phyloP scores from a whole-genome alignment of 2,329 filamentous ascomycete genomes.

The Penicillium sp. region DNA sequence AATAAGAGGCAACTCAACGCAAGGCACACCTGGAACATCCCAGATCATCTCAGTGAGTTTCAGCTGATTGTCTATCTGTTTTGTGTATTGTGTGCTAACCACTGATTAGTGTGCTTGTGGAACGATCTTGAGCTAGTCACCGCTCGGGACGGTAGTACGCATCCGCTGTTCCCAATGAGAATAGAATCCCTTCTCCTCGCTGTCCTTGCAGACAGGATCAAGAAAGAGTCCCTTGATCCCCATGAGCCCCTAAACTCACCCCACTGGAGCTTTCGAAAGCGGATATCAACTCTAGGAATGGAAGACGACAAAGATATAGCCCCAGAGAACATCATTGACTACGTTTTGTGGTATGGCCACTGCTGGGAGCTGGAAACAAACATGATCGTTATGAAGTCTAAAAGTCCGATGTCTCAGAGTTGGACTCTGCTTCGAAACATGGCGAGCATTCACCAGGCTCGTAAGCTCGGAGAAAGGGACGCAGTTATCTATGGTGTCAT shows the following conservation, averaged over 20 bases:
- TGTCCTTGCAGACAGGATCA: not conserved
- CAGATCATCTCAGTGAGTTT: not conserved
- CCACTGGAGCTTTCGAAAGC: not conserved
- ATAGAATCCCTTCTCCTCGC: constrained; percentile 1
- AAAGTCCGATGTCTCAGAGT: not conserved
- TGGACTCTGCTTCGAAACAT: not conserved
- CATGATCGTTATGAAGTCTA: not conserved
- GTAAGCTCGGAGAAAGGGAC: not conserved
- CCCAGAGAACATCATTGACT: not conserved
- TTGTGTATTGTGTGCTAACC: not conserved
- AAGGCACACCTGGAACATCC: not conserved
- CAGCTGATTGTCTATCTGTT: not conserved
- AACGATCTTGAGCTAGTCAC: not conserved
- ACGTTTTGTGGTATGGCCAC: not conserved
- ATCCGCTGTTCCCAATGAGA: not conserved
- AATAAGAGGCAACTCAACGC: not conserved
- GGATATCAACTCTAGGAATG: not conserved
- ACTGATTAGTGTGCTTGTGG: not conserved
- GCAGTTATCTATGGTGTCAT: not conserved
- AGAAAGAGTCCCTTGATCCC: not conserved
- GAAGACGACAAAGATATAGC: not conserved
- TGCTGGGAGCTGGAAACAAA: not conserved
- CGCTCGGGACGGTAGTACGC: not conserved
- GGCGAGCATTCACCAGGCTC: not conserved
- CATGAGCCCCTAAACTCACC: not conserved